These are phyloP conservation scores for Arachis monticola DNA, from an alignment of 331 rosid genomes.

Conservation along the genomic window DNA sequence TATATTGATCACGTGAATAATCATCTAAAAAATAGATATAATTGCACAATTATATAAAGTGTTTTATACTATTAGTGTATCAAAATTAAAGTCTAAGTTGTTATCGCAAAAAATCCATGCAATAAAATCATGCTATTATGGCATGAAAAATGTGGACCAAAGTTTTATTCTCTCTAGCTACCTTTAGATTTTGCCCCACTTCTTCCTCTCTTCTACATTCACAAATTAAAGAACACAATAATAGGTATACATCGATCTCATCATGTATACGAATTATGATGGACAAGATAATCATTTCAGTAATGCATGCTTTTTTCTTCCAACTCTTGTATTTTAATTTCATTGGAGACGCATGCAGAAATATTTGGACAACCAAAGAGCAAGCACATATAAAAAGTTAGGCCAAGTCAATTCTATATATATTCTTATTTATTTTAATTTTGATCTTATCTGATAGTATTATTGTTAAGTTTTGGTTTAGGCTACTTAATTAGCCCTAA, in stretches of 20 bases:
- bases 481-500: background rate
- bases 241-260: too few species aligned
- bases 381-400: background rate
- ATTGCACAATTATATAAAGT: too few species aligned
- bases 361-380: background rate
- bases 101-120: too few species aligned
- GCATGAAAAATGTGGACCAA: background rate
- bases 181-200: background rate
- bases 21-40: too few species aligned
- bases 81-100: too few species aligned
- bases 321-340: background rate
- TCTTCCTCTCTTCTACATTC: background rate
- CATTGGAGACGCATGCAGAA: constrained; percentile 12
- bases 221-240: background rate
- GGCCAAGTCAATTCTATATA: background rate
- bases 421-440: background rate
- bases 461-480: background rate
- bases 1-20: too few species aligned
- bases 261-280: too few species aligned
- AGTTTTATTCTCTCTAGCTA: background rate
- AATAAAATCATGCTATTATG: too few species aligned
- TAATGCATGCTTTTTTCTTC: background rate
- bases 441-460: background rate
- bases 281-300: background rate
- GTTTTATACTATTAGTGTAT: too few species aligned